phyloP scores from a whole-genome alignment of 441 rosid genomes.

The Pelargonium myrrhifolium region DNA sequence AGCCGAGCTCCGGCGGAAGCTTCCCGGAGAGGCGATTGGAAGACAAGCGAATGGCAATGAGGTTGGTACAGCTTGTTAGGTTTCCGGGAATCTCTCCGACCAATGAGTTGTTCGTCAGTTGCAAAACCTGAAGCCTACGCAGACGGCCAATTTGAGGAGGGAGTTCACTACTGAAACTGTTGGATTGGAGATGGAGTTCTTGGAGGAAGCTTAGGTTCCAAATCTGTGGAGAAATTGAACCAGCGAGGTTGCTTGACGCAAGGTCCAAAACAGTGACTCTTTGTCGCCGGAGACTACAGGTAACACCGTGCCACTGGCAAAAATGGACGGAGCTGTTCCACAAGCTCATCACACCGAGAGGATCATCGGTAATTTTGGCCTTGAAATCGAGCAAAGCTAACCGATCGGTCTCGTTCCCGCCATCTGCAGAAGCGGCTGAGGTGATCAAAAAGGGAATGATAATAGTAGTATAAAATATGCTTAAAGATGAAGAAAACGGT shows the following conservation, averaged over 20 bases:
- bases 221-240: conserved; percentile 15
- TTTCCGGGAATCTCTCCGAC: conserved; percentile 9
- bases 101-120: conserved; percentile 1
- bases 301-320: conserved; percentile 16
- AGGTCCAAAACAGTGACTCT: conserved; percentile 11
- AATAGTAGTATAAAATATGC: no score
- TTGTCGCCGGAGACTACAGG: not conserved
- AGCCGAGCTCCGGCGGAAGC: not conserved
- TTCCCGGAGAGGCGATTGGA: not conserved
- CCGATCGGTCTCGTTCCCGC: conserved; percentile 13
- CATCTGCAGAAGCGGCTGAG: not conserved
- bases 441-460: no score
- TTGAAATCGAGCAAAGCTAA: not conserved
- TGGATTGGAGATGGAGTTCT: not conserved
- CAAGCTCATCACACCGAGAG: conserved; percentile 1
- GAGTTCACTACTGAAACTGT: conserved; percentile 3
- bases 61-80: conserved; percentile 4
- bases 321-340: conserved; percentile 10
- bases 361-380: not conserved
- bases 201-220: conserved; percentile 19
- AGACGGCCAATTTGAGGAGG: conserved; percentile 5
- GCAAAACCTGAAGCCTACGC: not conserved
- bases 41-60: not conserved
- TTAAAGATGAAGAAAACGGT: no score
- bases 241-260: not conserved